phyloP scores from a whole-genome alignment of 2,329 filamentous ascomycete species.

The Herpomyces periplanetae region DNA sequence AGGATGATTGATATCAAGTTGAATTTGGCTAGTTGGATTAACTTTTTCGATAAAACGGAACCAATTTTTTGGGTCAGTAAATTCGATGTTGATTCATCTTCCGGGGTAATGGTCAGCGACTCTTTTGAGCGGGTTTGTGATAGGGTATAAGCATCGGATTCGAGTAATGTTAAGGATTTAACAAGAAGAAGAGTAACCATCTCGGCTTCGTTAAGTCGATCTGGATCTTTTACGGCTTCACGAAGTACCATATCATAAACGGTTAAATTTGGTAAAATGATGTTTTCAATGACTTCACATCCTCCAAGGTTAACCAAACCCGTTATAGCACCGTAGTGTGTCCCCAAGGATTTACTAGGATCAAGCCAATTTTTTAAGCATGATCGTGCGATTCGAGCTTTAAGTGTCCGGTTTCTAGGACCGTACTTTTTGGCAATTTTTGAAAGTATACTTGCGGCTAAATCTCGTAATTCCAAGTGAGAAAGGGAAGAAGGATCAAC shows the following conservation, averaged over 20 bases:
- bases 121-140: too few species aligned
- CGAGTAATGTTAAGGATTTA: constrained; percentile 14
- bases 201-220: constrained; percentile 14
- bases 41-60: too few species aligned
- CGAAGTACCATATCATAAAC: constrained; percentile 20
- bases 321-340: constrained; percentile 56
- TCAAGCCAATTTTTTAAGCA: constrained; percentile 76
- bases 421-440: constrained; percentile 46
- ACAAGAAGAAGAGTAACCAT: constrained; percentile 18
- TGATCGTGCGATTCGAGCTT: constrained; percentile 57
- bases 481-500: constrained; percentile 5
- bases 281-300: constrained; percentile 17
- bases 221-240: constrained; percentile 14
- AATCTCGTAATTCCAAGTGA: constrained; percentile 44
- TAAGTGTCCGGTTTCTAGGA: constrained; percentile 36
- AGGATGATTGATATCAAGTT: too few species aligned
- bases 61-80: too few species aligned
- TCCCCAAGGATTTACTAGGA: constrained; percentile 35
- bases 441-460: constrained; percentile 42
- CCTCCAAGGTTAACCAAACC: constrained; percentile 43
- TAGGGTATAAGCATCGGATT: constrained; percentile 12
- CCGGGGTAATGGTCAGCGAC: too few species aligned
- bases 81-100: too few species aligned
- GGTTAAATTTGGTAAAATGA: constrained; percentile 23
- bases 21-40: too few species aligned